Evolutionary conservation across 2,329 filamentous ascomycete species (phyloP), one percentile per base, ranked within the genome.

Genomic region (Stachybotrys chartarum): DNA sequence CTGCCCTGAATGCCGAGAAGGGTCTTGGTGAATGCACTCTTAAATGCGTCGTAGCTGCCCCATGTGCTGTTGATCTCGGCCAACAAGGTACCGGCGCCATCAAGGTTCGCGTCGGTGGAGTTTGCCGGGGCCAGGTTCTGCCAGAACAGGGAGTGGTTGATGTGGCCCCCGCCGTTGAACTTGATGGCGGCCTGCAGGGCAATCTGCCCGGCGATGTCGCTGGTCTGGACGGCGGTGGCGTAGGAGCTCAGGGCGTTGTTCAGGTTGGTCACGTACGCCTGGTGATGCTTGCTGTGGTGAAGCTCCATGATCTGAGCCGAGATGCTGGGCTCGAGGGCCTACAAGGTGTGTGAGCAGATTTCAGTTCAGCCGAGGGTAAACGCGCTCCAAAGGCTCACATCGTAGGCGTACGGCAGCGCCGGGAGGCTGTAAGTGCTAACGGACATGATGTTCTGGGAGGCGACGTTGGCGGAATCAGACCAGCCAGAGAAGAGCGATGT

Each of bases 111-210:
- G 7, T 85, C 82, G 0, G 77, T 60, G 3, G 80, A 84, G 17
- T 73, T 76, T 0, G 83, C 72, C 0, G 88, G 88, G 0, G 82
- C 73, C 17, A 95, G 80, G 71, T 91, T 92, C 74, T 89, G 85
- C 91, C 91, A 97, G 79, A 96, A 96, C 42, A 96, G 83, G 0
- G 84, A 86, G 78, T 96, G 92, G 77, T 97, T 97, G 74, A 95
- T 87, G 77, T 96, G 91, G 7, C 92, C 92, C 48, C 92, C 92
- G 51, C 88, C 91, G 70, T 96, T 90, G 81, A 96, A 96, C 66
- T 87, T 88, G 75, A 96, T 85, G 58, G 82, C 82, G 17, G 79
- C 75, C 63, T 88, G 85, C n/a, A 90, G 79, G 17, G 81, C 74
- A 55, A 91, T 81, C 62, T 90, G 85, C 5, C 78, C 73, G 5